These are phyloP conservation scores for Diddensiella santjacobensis DNA, from an alignment of 805 yeast species.

Conservation along the genomic window DNA sequence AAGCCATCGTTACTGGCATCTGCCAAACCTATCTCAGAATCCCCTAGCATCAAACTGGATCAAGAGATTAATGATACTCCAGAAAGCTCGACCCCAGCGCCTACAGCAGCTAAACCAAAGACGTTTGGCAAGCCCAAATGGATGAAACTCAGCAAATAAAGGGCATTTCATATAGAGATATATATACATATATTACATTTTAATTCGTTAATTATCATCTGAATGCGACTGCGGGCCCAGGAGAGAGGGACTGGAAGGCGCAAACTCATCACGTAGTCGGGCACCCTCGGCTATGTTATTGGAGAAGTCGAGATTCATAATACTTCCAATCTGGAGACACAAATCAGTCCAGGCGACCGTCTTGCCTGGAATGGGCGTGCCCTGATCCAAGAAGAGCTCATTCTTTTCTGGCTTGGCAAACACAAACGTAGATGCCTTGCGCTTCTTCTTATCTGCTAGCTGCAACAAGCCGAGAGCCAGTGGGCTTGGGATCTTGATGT, in stretches of 20 bases:
- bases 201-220: neutral
- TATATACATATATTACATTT: conserved; percentile 1
- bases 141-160: conserved; percentile 18
- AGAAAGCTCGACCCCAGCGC: neutral
- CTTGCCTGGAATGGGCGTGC: neutral
- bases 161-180: neutral
- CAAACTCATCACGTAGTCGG: too few species aligned
- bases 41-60: conserved; percentile 27
- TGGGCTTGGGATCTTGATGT: conserved; percentile 13
- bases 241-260: too few species aligned
- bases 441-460: conserved; percentile 13
- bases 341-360: neutral
- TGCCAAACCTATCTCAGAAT: conserved; percentile 36
- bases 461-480: conserved; percentile 16
- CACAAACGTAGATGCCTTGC: neutral
- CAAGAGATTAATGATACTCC: neutral
- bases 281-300: neutral
- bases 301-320: neutral
- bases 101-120: neutral
- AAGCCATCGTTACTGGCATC: conserved; percentile 23
- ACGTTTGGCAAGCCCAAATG: conserved; percentile 17
- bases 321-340: neutral
- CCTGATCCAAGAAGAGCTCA: conserved; percentile 11
- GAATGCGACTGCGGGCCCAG: too few species aligned
- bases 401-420: conserved; percentile 10